Conservation (phyloP, 1,284 basidiomycete species). For the Phylloboletellus chloephorus region DNA sequence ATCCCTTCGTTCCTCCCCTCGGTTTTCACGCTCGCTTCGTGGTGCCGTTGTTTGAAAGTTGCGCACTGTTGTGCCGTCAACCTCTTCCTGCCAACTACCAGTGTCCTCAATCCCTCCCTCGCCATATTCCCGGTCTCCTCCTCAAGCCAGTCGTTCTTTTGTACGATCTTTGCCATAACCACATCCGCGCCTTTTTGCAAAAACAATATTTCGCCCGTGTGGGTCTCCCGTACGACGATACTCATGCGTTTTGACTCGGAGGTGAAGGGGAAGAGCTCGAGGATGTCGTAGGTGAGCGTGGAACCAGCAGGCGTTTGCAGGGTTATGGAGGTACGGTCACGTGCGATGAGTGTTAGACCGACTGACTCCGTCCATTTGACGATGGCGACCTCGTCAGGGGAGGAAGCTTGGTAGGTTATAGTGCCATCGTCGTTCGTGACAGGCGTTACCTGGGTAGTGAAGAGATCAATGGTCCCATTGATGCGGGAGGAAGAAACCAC, state of each 20-base stretch:
- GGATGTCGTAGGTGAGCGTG: conserved; percentile 73
- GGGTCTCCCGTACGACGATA: conserved; percentile 82
- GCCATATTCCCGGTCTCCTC: conserved; percentile 99
- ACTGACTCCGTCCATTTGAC: conserved; percentile 98
- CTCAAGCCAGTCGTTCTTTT: conserved; percentile 97
- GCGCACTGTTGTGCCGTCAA: conserved; percentile 67
- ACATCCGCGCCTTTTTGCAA: conserved; percentile 98
- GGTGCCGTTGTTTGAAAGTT: conserved; percentile 74
- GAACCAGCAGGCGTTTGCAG: conserved; percentile 65
- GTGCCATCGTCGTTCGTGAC: conserved; percentile 91
- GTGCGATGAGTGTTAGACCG: conserved; percentile 80
- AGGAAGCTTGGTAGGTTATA: conserved; percentile 96
- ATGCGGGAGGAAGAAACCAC: conserved; percentile 22
- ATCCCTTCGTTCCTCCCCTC: conserved; percentile 83
- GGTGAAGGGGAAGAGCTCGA: conserved; percentile 96
- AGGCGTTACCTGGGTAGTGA: conserved; percentile 74
- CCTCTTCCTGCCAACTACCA: conserved; percentile 85
- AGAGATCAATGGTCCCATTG: neutral
- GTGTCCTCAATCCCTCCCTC: conserved; percentile 88
- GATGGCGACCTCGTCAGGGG: conserved; percentile 98
- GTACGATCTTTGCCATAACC: conserved; percentile 92
- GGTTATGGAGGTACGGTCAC: conserved; percentile 85
- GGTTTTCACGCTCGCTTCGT: conserved; percentile 70
- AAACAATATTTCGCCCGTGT: conserved; percentile 79
- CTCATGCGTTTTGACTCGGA: conserved; percentile 99